A percentile compares a stretch with the other conserved stretches of the same genome.
Conservation (phyloP, 345 rosid species). For the Citrus sinensis region DVS_A1.0 CM039165.1:34875001-34875500, state of each 20-base stretch:
- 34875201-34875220: conserved; percentile 75
- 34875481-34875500: conserved; percentile 17
- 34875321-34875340: conserved; percentile 79
- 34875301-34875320: not conserved
- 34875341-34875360: conserved; percentile 65
- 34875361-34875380: conserved; percentile 85
- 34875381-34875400: conserved; percentile 96
- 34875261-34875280: not conserved
- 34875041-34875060: not conserved
- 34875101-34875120: not conserved
- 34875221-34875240: conserved; percentile 5
- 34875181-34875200: conserved; percentile 91
- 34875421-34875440: conserved; percentile 77
- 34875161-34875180: conserved; percentile 75
- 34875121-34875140: not conserved
- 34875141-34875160: conserved; percentile 13
- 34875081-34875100: not conserved
- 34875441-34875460: conserved; percentile 91
- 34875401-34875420: conserved; percentile 92
- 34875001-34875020: not conserved
- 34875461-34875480: conserved; percentile 68
- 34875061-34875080: not conserved
- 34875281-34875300: not conserved
- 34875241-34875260: not conserved
- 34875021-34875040: not conserved